These are phyloP conservation scores for Paramecium caudatum DNA, from an alignment of 73 alveolate genomes.

Conservation along the genomic window DNA sequence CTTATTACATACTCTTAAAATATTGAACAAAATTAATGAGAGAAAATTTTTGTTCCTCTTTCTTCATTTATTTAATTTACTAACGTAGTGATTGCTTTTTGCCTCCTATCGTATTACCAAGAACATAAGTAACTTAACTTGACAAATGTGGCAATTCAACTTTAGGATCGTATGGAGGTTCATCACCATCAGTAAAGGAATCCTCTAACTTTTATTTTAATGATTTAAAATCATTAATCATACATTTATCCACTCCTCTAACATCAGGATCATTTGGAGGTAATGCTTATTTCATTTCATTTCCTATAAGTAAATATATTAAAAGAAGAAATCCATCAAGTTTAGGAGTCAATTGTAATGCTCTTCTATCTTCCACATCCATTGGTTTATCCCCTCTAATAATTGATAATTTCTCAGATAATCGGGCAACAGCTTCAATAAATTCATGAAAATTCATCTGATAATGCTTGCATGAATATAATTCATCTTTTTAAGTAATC, in stretches of 20 bases:
- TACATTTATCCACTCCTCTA: conserved; percentile 46
- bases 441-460: conserved; percentile 63
- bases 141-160: conserved; percentile 57
- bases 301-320: conserved; percentile 21
- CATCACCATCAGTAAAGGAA: conserved; percentile 62
- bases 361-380: conserved; percentile 55
- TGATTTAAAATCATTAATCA: conserved; percentile 54
- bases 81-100: conserved; percentile 7
- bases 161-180: conserved; percentile 58
- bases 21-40: conserved; percentile 34
- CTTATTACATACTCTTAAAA: conserved; percentile 43
- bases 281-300: conserved; percentile 55
- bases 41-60: conserved; percentile 31
- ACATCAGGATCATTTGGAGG: conserved; percentile 34
- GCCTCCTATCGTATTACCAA: background rate
- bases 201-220: conserved; percentile 50
- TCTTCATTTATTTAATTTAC: conserved; percentile 32
- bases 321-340: conserved; percentile 32
- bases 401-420: conserved; percentile 16
- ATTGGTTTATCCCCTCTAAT: conserved; percentile 60
- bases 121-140: background rate
- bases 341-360: background rate
- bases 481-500: conserved; percentile 25
- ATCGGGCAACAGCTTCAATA: background rate
- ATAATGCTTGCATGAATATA: conserved; percentile 4